Evolutionary conservation across 2,329 filamentous ascomycete species (phyloP), one percentile per base, ranked within the genome.

Genomic region (Aspergillus texensis): DNA sequence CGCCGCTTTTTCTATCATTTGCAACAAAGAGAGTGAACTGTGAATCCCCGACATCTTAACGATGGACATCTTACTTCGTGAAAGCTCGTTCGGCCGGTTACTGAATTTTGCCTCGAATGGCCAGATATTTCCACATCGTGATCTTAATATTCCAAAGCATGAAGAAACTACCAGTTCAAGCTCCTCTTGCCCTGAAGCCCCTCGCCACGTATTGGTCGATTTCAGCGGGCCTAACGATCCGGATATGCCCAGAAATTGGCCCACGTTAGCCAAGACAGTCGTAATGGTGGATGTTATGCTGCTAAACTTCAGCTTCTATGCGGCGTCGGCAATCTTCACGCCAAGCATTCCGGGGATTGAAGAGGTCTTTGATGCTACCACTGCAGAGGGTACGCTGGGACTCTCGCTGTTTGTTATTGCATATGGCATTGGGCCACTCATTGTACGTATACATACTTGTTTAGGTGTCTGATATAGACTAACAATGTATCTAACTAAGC

Each of bases 321-420:
- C 58, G 8, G 64, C 62, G 9, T 66, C 64, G 41, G 67, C 82
- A 58, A 84, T 84, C 65, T 85, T 84, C 70, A 82, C 81, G 0
- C 75, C 82, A 8, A 81, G 80, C 12, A 75, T 76, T 36, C 68
- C 72, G 32, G 84, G 84, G 9, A 79, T 90, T 19, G 83, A 84
- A 72, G 65, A 76, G 10, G 77, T 79, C 21, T 90, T 89, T 66
- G 80, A 81, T 34, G 83, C 89, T 46, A 79, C 79, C 26, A 73
- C 80, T 34, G 78, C 84, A 11, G 79, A 83, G 11, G 85, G 86
- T 2, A 83, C 84, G 0, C 79, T 90, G 0, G 87, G 86, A 0
- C 79, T 90, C 6, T 83, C 86, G 0, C 81, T 90, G 62, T 90
- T 89, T 70, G 87, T 90, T 1, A 77, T 89, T 0, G 88, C 86